Evolutionary conservation across 2,329 filamentous ascomycete species (phyloP).

Genomic region (Cryphonectria carpinicola): DNA sequence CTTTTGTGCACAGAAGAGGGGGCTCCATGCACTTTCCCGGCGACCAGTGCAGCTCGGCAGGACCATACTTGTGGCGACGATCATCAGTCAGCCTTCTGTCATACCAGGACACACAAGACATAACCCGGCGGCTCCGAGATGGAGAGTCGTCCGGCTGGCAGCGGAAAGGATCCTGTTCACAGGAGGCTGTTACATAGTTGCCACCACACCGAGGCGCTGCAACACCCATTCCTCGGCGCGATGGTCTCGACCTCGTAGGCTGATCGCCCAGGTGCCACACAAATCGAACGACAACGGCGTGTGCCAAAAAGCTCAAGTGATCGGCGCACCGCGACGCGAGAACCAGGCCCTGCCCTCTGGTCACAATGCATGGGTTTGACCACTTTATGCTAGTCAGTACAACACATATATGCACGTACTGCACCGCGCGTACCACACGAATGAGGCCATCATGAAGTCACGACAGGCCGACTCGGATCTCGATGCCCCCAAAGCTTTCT

Average conservation of each 20-base stretch:
- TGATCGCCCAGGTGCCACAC: neutral
- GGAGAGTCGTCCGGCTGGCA: neutral
- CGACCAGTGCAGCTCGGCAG: neutral
- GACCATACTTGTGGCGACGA: neutral
- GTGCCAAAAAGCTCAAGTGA: neutral
- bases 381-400: neutral
- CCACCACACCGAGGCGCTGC: neutral
- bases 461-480: neutral
- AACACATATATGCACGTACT: neutral
- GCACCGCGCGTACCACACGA: conserved; percentile 9
- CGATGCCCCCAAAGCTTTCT: neutral
- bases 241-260: neutral
- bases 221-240: neutral
- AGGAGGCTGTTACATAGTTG: neutral
- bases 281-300: neutral
- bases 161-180: neutral
- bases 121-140: neutral
- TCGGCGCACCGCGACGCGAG: neutral
- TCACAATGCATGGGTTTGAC: neutral
- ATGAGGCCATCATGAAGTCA: conserved; percentile 15
- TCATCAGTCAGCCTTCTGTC: neutral
- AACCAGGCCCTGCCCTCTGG: neutral
- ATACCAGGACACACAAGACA: neutral
- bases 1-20: neutral
- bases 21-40: neutral